Evolutionary conservation across 768 basidiomycete genomes (phyloP), one percentile per base, ranked within the genome.

Genomic region (Phylloporus sp.): DNA sequence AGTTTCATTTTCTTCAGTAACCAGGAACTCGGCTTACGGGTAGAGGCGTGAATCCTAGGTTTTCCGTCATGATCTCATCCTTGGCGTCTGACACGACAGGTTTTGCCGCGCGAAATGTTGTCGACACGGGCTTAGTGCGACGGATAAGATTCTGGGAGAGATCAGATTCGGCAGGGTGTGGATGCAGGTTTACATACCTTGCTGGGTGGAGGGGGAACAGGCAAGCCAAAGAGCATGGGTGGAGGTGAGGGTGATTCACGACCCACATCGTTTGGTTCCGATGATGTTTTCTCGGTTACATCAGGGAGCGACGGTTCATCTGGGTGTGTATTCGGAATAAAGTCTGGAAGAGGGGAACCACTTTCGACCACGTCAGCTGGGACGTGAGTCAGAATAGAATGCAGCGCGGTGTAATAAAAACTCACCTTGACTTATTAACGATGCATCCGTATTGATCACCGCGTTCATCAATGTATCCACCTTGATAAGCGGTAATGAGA

Each of bases 391-490:
- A 48, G 54, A 39, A 46, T 10, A 31, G 11, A 36, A 45, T 18
- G 2, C 16, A 5, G 43, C 8, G 15, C 24, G 23, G 27, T 18
- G 11, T 15, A 22, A 9, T 28, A 12, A 0, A 45, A 38, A 35
- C 10, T 13, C 2, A 70, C 67, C 59, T 61, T 65, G 60, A 29
- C 54, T 52, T 8, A 79, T 53, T 18, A 66, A 60, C 9, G 70
- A 70, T 0, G 55, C 47, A 45, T 78, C 70, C 0, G 69, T 64
- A 23, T 72, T 62, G 2, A 74, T 63, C 9, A 76, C 77, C 2
- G 81, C 79, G 49, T 82, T 73, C 7, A 85, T 55, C 16, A 91
- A 50, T n/a, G 73, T 71, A 23, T 79, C 72, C 6, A 74, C 67
- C 8, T 70, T 59, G 26, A 80, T 52, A 31, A 87, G 71, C 5